A percentile compares a stretch with the other conserved stretches of the same genome.
phyloP scores from a whole-genome alignment of 2,329 filamentous ascomycete genomes.

The Colletotrichum tabaci region DNA sequence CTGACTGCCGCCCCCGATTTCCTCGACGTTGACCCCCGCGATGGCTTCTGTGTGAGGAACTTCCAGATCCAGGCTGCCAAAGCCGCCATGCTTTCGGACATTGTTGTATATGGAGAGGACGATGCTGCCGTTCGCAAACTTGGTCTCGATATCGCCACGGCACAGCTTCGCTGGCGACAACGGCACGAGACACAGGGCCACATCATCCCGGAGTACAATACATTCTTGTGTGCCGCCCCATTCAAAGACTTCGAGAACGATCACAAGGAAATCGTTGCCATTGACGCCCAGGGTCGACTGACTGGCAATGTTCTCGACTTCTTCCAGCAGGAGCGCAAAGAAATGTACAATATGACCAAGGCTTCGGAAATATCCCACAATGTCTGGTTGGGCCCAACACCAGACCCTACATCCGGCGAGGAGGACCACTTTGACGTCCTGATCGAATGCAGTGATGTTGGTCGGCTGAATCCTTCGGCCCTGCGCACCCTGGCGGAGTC shows the following conservation, averaged over 20 bases:
- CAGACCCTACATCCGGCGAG: constrained; percentile 74
- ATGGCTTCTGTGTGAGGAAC: constrained; percentile 96
- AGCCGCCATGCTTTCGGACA: constrained; percentile 88
- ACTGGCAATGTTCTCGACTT: constrained; percentile 90
- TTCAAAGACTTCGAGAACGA: constrained; percentile 81
- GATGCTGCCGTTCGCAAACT: constrained; percentile 73
- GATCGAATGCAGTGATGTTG: constrained; percentile 91
- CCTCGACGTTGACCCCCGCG: constrained; percentile 85
- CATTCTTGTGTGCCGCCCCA: constrained; percentile 78
- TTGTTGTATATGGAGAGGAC: constrained; percentile 91
- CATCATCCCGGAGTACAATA: constrained; percentile 80
- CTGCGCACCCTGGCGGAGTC: constrained; percentile 75
- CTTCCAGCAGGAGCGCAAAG: constrained; percentile 86
- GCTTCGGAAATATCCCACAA: constrained; percentile 91
- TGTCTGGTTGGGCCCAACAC: constrained; percentile 91
- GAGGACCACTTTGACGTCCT: constrained; percentile 83
- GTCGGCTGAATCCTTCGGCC: constrained; percentile 79
- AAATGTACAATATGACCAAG: constrained; percentile 95
- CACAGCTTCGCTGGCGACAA: constrained; percentile 82
- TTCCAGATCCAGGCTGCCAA: constrained; percentile 98
- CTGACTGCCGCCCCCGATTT: constrained; percentile 70
- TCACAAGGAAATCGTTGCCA: constrained; percentile 79
- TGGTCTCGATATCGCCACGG: constrained; percentile 77
- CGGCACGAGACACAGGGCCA: constrained; percentile 71
- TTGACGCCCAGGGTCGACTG: constrained; percentile 78